Evolutionary conservation across 306 rosid species (phyloP).

Genomic region (Sicyos baderoa): DNA sequence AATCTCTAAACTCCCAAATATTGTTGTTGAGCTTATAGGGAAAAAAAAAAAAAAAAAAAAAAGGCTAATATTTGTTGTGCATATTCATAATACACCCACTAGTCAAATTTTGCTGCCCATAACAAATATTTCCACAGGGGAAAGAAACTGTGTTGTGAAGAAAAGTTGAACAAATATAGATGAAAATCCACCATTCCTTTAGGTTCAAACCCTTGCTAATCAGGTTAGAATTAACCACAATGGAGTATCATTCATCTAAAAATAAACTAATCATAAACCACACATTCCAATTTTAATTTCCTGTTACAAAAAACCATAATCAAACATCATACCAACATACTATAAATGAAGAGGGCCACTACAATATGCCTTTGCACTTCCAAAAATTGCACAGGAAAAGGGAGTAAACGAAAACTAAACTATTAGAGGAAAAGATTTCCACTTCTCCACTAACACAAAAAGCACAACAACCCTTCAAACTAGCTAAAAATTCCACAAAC

Average conservation of each 20-base stretch:
- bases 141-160: neutral
- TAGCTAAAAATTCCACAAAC: neutral
- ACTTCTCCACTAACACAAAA: neutral
- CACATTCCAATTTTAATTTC: neutral
- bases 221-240: neutral
- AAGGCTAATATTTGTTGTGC: neutral
- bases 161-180: conserved; percentile 3
- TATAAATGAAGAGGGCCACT: neutral
- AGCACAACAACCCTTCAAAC: neutral
- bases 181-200: neutral
- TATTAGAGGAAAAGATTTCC: neutral
- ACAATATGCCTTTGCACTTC: neutral
- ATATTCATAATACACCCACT: conserved; percentile 1
- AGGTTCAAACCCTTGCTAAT: neutral
- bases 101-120: neutral
- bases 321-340: neutral
- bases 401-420: neutral
- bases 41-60: too few species aligned
- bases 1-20: too few species aligned
- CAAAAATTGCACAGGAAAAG: conserved; percentile 7
- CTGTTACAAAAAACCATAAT: neutral
- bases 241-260: neutral
- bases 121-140: neutral
- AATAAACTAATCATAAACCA: neutral
- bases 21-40: too few species aligned